Conservation (phyloP, 202 grass and related monocot species). For the Tripidium arundinaceum region DNA sequence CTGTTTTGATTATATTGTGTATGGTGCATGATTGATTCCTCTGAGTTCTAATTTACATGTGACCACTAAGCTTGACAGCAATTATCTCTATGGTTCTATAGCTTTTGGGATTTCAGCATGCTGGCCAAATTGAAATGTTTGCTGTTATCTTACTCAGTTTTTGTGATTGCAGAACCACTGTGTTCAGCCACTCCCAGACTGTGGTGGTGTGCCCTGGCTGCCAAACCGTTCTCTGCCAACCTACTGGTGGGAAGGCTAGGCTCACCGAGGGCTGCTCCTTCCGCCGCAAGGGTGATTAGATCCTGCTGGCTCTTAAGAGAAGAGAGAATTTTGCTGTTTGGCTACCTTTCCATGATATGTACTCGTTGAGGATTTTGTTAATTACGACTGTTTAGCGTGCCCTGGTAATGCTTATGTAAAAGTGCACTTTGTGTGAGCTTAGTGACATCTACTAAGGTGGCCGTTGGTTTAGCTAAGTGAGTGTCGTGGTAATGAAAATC, state of each 20-base stretch:
- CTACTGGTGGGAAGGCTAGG: slow-evolving; percentile 60
- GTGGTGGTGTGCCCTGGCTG: slow-evolving; percentile 59
- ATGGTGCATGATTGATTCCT: too few species aligned
- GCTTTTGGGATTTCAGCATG: too few species aligned
- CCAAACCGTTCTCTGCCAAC: slow-evolving; percentile 67
- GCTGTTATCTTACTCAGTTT: too few species aligned
- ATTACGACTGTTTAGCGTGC: background rate
- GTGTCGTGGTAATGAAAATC: too few species aligned
- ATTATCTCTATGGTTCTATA: too few species aligned
- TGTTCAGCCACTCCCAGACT: slow-evolving; percentile 78
- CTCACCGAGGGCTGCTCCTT: slow-evolving; percentile 69
- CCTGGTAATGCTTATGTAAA: background rate
- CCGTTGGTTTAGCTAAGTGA: too few species aligned
- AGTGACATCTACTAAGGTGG: too few species aligned
- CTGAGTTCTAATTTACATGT: background rate
- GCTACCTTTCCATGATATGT: background rate
- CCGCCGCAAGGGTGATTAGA: slow-evolving; percentile 52
- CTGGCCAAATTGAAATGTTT: too few species aligned
- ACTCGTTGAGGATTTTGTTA: slow-evolving; percentile 13
- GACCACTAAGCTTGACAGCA: too few species aligned
- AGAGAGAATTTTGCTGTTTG: background rate
- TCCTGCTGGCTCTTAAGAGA: too few species aligned
- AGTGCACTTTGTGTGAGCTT: background rate
- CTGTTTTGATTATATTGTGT: too few species aligned
- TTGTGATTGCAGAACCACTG: slow-evolving; percentile 52